phyloP scores from a whole-genome alignment of 805 yeast species.

The Saccharomycopsis sp. region DNA sequence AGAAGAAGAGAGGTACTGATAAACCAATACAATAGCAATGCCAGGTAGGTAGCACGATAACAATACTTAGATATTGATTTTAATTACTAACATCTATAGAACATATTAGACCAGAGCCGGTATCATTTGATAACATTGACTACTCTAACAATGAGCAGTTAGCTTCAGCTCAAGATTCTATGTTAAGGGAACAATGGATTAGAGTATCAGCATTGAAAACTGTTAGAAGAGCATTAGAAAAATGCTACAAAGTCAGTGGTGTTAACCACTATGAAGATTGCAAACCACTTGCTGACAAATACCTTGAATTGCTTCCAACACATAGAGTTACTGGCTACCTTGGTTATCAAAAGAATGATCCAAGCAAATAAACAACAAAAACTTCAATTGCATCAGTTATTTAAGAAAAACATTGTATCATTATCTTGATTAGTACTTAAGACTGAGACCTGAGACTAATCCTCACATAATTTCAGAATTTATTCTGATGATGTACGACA shows the following conservation, averaged over 20 bases:
- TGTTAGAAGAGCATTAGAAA: conserved; percentile 66
- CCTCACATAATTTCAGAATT: no score
- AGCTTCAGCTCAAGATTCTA: conserved; percentile 66
- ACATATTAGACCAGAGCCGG: conserved; percentile 57
- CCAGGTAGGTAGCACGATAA: no score
- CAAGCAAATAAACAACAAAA: conserved; percentile 66
- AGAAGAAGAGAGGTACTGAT: no score
- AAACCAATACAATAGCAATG: no score
- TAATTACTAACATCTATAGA: conserved; percentile 19
- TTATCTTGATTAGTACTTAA: no score
- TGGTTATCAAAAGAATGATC: conserved; percentile 88
- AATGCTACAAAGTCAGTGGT: conserved; percentile 56
- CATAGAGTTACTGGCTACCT: conserved; percentile 65
- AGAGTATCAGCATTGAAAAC: conserved; percentile 60
- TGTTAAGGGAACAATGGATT: conserved; percentile 76
- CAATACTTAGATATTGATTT: no score
- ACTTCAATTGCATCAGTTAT: no score
- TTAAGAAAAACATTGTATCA: no score
- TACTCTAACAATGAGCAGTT: conserved; percentile 59
- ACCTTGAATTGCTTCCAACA: conserved; percentile 67
- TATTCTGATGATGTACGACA: no score
- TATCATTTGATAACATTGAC: conserved; percentile 78
- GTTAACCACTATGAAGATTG: conserved; percentile 74
- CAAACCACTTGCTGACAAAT: conserved; percentile 67
- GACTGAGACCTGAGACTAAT: no score